Percentiles rank a stretch among this genome's conserved stretches.
phyloP scores from a whole-genome alignment of 768 basidiomycete genomes.

The Inosperma sp. region DNA sequence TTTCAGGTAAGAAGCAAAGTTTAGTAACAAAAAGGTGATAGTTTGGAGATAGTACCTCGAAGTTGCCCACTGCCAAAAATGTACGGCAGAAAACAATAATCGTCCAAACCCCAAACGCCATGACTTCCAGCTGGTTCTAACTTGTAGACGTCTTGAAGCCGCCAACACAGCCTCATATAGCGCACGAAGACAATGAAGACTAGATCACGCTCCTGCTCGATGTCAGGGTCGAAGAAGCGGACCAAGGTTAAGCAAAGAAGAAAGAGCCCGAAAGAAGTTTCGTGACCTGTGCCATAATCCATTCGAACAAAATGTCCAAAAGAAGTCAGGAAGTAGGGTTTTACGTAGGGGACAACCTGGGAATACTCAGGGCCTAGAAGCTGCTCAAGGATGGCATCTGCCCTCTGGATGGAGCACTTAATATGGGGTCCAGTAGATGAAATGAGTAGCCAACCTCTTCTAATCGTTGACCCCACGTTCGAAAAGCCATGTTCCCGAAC shows the following conservation, averaged over 20 bases:
- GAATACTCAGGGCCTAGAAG: conserved; percentile 46
- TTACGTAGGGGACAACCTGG: conserved; percentile 55
- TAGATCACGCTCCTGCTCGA: conserved; percentile 56
- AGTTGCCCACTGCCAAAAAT: conserved; percentile 90
- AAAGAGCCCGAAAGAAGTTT: conserved; percentile 81
- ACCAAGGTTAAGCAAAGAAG: conserved; percentile 68
- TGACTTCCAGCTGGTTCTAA: conserved; percentile 97
- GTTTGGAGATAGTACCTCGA: conserved; percentile 45
- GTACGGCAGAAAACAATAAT: conserved; percentile 85
- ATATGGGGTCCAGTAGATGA: conserved; percentile 7
- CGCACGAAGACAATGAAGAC: conserved; percentile 64
- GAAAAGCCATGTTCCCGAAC: conserved; percentile 89
- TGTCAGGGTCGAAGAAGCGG: conserved; percentile 55
- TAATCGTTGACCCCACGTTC: conserved; percentile 75
- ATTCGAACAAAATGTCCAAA: conserved; percentile 90
- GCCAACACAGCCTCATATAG: conserved; percentile 81
- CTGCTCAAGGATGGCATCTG: conserved; percentile 43
- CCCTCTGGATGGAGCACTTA: conserved; percentile 39
- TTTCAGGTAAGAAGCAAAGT: conserved; percentile 8
- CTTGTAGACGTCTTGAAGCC: conserved; percentile 80
- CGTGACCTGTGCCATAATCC: conserved; percentile 97
- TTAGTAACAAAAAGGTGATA: not conserved
- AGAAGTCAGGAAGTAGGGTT: conserved; percentile 73
- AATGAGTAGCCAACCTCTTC: conserved; percentile 53
- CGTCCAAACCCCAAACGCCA: conserved; percentile 97